These are phyloP conservation scores for Neofusicoccum sp. DNA, from an alignment of 2,329 filamentous ascomycete genomes.

Conservation along the genomic window DNA sequence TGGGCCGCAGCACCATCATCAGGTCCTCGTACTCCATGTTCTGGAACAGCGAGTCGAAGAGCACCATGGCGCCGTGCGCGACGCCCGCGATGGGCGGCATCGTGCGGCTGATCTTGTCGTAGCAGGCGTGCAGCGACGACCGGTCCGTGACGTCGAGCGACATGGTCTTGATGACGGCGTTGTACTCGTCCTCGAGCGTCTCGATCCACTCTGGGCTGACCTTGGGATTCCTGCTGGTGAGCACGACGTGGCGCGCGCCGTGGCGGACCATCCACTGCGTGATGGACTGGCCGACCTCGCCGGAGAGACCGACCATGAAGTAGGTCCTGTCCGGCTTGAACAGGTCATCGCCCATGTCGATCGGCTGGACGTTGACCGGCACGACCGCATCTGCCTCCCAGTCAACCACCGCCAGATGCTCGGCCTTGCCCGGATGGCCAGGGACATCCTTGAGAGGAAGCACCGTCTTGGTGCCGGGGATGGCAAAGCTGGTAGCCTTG, in stretches of 20 bases:
- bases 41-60: constrained; percentile 24
- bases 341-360: background rate
- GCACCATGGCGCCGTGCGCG: constrained; percentile 28
- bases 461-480: background rate
- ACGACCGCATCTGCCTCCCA: background rate
- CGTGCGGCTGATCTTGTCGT: constrained; percentile 9
- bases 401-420: background rate
- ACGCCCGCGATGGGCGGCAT: constrained; percentile 26
- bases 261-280: constrained; percentile 29
- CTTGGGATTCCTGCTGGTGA: constrained; percentile 45
- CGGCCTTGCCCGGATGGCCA: too few species aligned
- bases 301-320: constrained; percentile 27
- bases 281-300: constrained; percentile 28
- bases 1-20: constrained; percentile 24
- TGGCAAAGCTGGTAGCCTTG: background rate
- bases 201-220: constrained; percentile 35
- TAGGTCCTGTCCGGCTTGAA: constrained; percentile 26
- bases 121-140: background rate
- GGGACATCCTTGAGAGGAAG: background rate
- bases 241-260: constrained; percentile 27
- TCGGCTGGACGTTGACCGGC: background rate
- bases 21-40: constrained; percentile 22
- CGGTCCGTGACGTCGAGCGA: constrained; percentile 23
- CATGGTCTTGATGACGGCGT: constrained; percentile 10
- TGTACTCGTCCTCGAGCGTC: constrained; percentile 16